Evolutionary conservation across 2,329 filamentous ascomycete species (phyloP).

Genomic region (Apiospora pterosperma): DNA sequence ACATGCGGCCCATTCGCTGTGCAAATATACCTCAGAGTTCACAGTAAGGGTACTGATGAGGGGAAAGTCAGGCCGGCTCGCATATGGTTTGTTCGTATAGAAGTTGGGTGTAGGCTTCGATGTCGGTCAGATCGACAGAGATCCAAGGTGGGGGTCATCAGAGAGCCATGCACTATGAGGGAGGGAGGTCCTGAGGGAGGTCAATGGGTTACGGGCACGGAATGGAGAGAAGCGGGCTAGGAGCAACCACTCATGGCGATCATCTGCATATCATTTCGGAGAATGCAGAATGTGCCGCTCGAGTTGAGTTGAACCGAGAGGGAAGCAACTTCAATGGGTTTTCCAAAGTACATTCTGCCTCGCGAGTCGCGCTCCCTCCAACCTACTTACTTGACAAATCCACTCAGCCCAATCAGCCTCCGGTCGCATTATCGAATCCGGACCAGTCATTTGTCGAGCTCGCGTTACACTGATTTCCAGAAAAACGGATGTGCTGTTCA

Average conservation of each 20-base stretch:
- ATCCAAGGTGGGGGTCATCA: background rate
- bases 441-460: background rate
- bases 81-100: background rate
- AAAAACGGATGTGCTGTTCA: background rate
- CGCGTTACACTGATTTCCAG: background rate
- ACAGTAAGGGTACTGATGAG: background rate
- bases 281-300: background rate
- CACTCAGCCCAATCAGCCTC: slow-evolving; percentile 3
- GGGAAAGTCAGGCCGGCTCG: background rate
- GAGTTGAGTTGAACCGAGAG: background rate
- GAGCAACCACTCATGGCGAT: background rate
- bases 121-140: background rate
- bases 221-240: background rate
- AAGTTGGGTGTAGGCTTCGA: background rate
- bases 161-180: background rate
- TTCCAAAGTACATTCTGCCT: background rate
- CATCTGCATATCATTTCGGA: background rate
- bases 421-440: background rate
- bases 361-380: background rate
- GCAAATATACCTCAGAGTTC: background rate
- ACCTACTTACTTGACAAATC: background rate
- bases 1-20: background rate
- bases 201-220: background rate
- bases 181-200: background rate
- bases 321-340: too few species aligned